Evolutionary conservation across 805 yeast species (phyloP), one percentile per base, ranked within the genome.

Genomic region (Suhomyces kilbournensis): DNA sequence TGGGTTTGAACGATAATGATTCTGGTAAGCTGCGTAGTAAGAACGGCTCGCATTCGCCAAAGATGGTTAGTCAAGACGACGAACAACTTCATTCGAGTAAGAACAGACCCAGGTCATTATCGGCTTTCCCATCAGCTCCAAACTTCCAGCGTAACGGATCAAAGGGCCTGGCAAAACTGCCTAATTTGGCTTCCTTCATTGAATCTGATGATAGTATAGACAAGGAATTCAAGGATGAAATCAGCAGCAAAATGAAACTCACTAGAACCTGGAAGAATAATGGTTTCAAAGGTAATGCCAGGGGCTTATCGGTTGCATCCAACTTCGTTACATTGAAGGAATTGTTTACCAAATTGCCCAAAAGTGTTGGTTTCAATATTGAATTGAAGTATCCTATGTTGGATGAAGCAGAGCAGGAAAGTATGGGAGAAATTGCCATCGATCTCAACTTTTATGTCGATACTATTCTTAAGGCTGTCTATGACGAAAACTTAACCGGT

Each of bases 301-400:
- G 97, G 52, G 98, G 98, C 0, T 76, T 84, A 44, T 85, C 94
- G 1, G 89, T 93, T 65, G 97, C 97, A 7, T 89, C 97, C 0
- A 86, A 90, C 30, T 93, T 93, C 68, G 96, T 93, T 7, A 91
- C 97, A 0, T 76, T 93, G 58, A 86, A 82, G 60, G 97, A 92
- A 58, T 78, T 92, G 46, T 90, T 93, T 72, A 79, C 80, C 62
- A 88, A 88, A 58, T 71, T 93, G 23, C 97, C 98, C 1, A 75
- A 78, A 52, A 81, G 79, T 53, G 96, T 92, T 14, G 98, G 98
- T 0, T 92, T 94, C 73, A 93, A 93, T 64, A 90, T 93, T 55
- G 98, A 93, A 68, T 85, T 94, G 70, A 91, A 93, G 66, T 93
- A 91, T 65, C 98, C 98, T 1, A 88, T 93, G 94, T 77, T 90